phyloP scores from a whole-genome alignment of 805 yeast genomes.

The Yamadazyma phyllophila region DNA sequence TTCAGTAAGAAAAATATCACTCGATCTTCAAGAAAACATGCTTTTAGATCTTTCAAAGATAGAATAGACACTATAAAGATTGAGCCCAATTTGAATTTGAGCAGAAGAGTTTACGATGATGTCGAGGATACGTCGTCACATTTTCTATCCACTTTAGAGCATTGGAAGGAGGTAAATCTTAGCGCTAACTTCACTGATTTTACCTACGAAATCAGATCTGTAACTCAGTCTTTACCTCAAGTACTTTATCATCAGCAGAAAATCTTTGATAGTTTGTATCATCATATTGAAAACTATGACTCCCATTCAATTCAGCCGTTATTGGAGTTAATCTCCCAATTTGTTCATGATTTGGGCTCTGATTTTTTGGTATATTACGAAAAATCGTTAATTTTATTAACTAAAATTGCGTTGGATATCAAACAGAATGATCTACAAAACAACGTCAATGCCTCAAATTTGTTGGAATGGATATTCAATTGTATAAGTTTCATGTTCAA shows the following conservation, averaged over 20 bases:
- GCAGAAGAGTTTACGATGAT: constrained; percentile 62
- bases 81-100: constrained; percentile 60
- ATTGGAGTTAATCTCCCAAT: constrained; percentile 73
- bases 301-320: constrained; percentile 74
- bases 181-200: constrained; percentile 70
- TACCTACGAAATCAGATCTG: constrained; percentile 49
- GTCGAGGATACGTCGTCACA: constrained; percentile 64
- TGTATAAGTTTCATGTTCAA: constrained; percentile 86
- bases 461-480: constrained; percentile 81
- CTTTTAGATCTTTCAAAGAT: constrained; percentile 76
- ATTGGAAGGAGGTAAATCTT: constrained; percentile 85
- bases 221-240: constrained; percentile 74
- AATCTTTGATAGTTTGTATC: constrained; percentile 52
- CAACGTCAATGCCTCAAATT: constrained; percentile 52
- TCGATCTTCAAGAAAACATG: constrained; percentile 43
- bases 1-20: neutral
- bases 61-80: constrained; percentile 80
- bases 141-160: constrained; percentile 72
- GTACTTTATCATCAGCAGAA: constrained; percentile 64
- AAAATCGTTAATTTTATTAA: constrained; percentile 49
- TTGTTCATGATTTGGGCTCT: constrained; percentile 88
- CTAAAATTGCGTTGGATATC: constrained; percentile 39
- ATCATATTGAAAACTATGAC: constrained; percentile 55
- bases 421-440: constrained; percentile 51
- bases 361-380: constrained; percentile 77